Conservation (phyloP, 1,284 basidiomycete genomes). For the Cerrena zonata region DNA sequence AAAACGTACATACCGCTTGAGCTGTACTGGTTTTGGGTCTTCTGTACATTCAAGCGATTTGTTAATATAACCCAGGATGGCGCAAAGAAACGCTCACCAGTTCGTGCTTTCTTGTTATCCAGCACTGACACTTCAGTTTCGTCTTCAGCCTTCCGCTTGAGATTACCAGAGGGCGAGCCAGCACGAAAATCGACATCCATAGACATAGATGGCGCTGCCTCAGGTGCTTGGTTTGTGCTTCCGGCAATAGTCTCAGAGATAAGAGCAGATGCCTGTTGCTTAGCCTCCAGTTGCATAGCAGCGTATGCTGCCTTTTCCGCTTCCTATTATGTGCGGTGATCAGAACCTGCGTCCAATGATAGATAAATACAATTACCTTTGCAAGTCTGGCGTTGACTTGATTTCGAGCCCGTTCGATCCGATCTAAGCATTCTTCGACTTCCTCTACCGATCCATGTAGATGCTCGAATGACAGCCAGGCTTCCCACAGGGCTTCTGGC, state of each 20-base stretch:
- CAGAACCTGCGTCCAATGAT: background rate
- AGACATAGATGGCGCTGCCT: slow-evolving; percentile 7
- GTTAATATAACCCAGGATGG: too few relatives aligned
- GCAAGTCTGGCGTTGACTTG: slow-evolving; percentile 60
- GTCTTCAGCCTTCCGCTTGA: slow-evolving; percentile 64
- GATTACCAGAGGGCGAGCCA: slow-evolving; percentile 31
- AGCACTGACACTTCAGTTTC: slow-evolving; percentile 28
- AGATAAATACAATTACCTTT: slow-evolving; percentile 43
- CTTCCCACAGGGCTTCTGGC: slow-evolving; percentile 88
- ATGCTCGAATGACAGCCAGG: slow-evolving; percentile 83
- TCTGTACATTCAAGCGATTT: slow-evolving; percentile 36
- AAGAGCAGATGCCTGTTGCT: slow-evolving; percentile 37
- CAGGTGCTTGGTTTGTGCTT: background rate
- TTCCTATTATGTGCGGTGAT: slow-evolving; percentile 47
- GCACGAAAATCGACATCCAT: slow-evolving; percentile 51
- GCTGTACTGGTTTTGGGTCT: slow-evolving; percentile 32
- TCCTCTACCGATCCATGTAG: slow-evolving; percentile 70
- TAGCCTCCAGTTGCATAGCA: slow-evolving; percentile 45
- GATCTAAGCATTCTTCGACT: slow-evolving; percentile 62
- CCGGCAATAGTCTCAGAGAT: slow-evolving; percentile 27
- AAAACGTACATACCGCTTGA: slow-evolving; percentile 64
- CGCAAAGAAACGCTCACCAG: slow-evolving; percentile 49
- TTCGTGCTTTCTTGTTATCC: slow-evolving; percentile 52
- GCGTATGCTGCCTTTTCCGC: slow-evolving; percentile 52
- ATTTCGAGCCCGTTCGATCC: slow-evolving; percentile 60